Evolutionary conservation across 495 filamentous ascomycete species (phyloP).

Genomic region (Alectoria sarmentosa): DNA sequence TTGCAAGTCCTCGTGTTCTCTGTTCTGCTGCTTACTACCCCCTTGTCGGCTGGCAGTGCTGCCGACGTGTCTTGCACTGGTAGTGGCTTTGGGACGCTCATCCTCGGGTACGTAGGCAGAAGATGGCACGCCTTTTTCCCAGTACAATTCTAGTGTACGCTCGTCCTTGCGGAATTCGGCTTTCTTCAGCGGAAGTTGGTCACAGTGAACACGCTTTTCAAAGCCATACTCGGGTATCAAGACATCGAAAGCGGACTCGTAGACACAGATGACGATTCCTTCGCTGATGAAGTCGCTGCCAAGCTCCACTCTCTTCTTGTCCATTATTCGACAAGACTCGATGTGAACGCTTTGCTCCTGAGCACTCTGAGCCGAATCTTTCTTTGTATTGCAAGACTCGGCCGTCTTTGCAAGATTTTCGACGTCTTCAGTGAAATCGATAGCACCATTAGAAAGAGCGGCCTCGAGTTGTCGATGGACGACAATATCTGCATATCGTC

Average conservation of each 20-base stretch:
- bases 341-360: constrained; percentile 99
- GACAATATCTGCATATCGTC: constrained; percentile 89
- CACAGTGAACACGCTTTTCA: constrained; percentile 98
- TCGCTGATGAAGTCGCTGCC: constrained; percentile 93
- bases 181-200: constrained; percentile 96
- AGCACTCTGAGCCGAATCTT: constrained; percentile 93
- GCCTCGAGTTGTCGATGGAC: constrained; percentile 94
- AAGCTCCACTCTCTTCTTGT: constrained; percentile 73
- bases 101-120: constrained; percentile 96
- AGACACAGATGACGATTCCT: constrained; percentile 93
- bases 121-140: constrained; percentile 98
- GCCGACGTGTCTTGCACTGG: constrained; percentile 48
- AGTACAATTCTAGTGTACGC: constrained; percentile 89
- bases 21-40: constrained; percentile 68
- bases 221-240: constrained; percentile 98
- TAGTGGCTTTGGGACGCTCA: constrained; percentile 77
- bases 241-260: constrained; percentile 97
- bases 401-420: constrained; percentile 87
- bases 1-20: constrained; percentile 78
- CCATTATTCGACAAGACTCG: constrained; percentile 91
- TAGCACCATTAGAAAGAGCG: constrained; percentile 70
- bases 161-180: constrained; percentile 95
- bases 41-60: constrained; percentile 66
- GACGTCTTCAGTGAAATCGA: constrained; percentile 83
- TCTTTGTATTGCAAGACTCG: constrained; percentile 97